Evolutionary conservation across 805 yeast species (phyloP).

Genomic region (Kregervanrija pseudodelftensis): DNA sequence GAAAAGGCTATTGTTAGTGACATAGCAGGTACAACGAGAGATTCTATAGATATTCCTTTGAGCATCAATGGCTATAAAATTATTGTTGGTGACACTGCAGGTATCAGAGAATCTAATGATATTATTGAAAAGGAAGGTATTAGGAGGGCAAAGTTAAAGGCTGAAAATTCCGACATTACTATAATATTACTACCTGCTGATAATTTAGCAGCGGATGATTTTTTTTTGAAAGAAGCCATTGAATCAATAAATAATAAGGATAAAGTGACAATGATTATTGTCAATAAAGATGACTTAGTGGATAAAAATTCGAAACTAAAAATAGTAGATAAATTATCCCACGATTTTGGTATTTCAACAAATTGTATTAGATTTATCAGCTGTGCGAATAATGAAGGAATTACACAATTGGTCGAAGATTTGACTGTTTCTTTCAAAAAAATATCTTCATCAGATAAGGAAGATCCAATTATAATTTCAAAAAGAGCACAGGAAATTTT

Average conservation of each 20-base stretch:
- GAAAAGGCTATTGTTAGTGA: slow-evolving; percentile 89
- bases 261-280: slow-evolving; percentile 31
- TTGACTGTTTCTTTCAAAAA: slow-evolving; percentile 41
- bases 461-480: slow-evolving; percentile 68
- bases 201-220: slow-evolving; percentile 29
- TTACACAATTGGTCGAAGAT: slow-evolving; percentile 34
- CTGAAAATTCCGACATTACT: slow-evolving; percentile 58
- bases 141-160: slow-evolving; percentile 56
- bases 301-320: slow-evolving; percentile 1
- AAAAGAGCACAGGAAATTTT: slow-evolving; percentile 70
- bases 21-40: slow-evolving; percentile 92
- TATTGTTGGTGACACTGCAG: slow-evolving; percentile 88
- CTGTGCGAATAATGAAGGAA: slow-evolving; percentile 50
- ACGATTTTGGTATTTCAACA: slow-evolving; percentile 21
- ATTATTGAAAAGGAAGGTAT: slow-evolving; percentile 67
- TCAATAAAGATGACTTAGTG: slow-evolving; percentile 58
- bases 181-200: slow-evolving; percentile 51
- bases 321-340: slow-evolving; percentile 15
- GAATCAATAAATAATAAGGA: slow-evolving; percentile 15
- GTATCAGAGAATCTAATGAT: slow-evolving; percentile 48
- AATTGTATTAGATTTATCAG: slow-evolving; percentile 41
- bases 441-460: slow-evolving; percentile 41
- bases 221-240: slow-evolving; percentile 33
- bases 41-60: slow-evolving; percentile 70
- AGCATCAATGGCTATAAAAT: slow-evolving; percentile 82